Evolutionary conservation across 805 yeast genomes (phyloP), one percentile per base, ranked within the genome.

Genomic region (Scheffersomyces lignosus): DNA sequence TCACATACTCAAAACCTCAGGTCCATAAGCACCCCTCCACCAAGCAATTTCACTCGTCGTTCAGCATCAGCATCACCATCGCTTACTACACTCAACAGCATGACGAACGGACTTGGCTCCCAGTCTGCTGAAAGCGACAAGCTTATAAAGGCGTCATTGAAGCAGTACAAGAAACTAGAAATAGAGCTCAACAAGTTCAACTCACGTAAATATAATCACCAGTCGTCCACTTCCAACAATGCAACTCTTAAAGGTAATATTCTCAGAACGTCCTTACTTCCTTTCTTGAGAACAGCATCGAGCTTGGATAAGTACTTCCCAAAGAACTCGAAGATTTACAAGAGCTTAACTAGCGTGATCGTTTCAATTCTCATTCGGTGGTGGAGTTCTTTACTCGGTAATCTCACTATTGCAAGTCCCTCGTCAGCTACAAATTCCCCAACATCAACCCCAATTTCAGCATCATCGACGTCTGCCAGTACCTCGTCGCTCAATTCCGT

Each of bases 331-430:
- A 51, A 52, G 36, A 54, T 67, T 15, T 63, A 60, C 45, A 47
- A 43, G 36, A 59, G 69, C 42, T 52, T 69, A 35, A 52, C 51
- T 10, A 60, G 62, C 45, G 58, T 69, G 3, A 47, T 58, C 5
- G 38, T 58, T 4, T 49, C 66, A 13, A 52, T 66, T 8, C 44
- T 77, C 13, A 45, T 70, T 7, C 66, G 62, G 46, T 78, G 83
- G 83, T 78, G 83, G 83, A 48, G 58, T n/a, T 60, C 71, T n/a
- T 51, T 77, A 12, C 48, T 77, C 15, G 34, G 43, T n/a, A 45
- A 43, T 32, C 29, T 45, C 18, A 40, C 29, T 16, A 18, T 27
- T 27, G 24, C 33, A 9, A 6, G 15, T 18, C 24, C 26, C n/a
- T 4, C 12, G 16, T 5, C 29, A 4, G 15, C 32, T 3, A 10